Base-by-base conservation (phyloP, 345 rosid species). In the Melaleuca quinquenervia region DNA sequence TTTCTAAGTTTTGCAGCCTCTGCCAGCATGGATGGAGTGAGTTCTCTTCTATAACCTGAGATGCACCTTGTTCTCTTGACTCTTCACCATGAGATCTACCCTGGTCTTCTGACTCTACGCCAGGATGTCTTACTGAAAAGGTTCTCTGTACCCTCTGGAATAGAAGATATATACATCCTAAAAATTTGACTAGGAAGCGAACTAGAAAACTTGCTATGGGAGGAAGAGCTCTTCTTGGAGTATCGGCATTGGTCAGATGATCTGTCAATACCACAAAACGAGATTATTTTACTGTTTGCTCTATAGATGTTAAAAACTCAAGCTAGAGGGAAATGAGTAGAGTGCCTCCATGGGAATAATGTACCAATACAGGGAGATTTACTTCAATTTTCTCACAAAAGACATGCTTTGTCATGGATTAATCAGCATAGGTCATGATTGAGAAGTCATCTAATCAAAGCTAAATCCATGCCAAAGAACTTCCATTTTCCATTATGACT, bases 1-100 rank as follows among this genome's bases (percentile, higher is more conserved):
- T 86, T 90, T 97, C 99, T 87, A 97, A 90, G 70, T 91, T 89
- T 83, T 92, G 96, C 92, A 97, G 94, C 90, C 98, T 95, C 87
- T 93, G 89, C 95, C 95, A 96, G 90, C 97, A 95, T 26, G 98
- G 98, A 89, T 91, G 91, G 49, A 95, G 84, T 45, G 90, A 84
- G 70, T 92, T 91, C 84, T 90, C 90, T 89, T 93, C 91, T 85
- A 89, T 88, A 89, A 90, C 88, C 44, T 87, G 89, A 89, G 87
- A 86, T 56, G 32, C 83, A 75, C 85, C 92, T 87, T 85, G 91
- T 50, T 91, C 86, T 74, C 82, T 90, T 55, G 91, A 90, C 76
- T 86, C 90, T 55, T 86, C 85, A 83, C 90, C 58, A 85, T 78
- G 89, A 22, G 85, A 86, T 88, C 91, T 87, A 8, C n/a, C 13